A percentile compares a stretch with the other conserved stretches of the same genome.
Conservation (phyloP, 1,139 yeast species). For the Pichia sp. region DNA sequence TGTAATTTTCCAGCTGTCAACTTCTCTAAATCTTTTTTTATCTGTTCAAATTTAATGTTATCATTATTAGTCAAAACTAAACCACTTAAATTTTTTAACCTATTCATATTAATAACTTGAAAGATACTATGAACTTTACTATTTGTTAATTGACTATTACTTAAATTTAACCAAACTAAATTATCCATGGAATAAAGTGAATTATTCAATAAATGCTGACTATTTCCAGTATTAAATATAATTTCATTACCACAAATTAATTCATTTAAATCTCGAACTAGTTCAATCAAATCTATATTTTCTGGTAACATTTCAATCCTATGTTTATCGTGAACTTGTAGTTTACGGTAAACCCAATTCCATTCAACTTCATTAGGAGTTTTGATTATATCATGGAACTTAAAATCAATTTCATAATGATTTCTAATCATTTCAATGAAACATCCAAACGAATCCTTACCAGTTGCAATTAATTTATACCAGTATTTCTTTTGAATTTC, state of each 20-base stretch:
- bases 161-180: conserved; percentile 12
- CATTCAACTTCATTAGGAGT: conserved; percentile 1
- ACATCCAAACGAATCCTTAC: conserved; percentile 9
- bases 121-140: conserved; percentile 7
- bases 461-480: conserved; percentile 3
- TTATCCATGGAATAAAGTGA: conserved; percentile 7
- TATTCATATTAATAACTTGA: conserved; percentile 12
- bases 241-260: conserved; percentile 1
- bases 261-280: conserved; percentile 10
- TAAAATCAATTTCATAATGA: not conserved
- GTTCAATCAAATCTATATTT: conserved; percentile 9
- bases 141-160: conserved; percentile 1
- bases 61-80: conserved; percentile 9
- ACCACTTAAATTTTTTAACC: conserved; percentile 6
- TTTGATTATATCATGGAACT: conserved; percentile 3
- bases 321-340: conserved; percentile 4
- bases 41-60: conserved; percentile 4
- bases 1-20: conserved; percentile 10
- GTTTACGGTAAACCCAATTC: conserved; percentile 12
- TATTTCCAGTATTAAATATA: conserved; percentile 8
- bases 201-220: conserved; percentile 4
- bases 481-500: conserved; percentile 5
- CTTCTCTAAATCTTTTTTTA: conserved; percentile 6
- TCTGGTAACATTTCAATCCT: conserved; percentile 13
- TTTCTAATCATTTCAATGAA: conserved; percentile 10